Evolutionary conservation across 176 grass and related monocot species (phyloP).

Genomic region (Raddia distichophylla): DNA sequence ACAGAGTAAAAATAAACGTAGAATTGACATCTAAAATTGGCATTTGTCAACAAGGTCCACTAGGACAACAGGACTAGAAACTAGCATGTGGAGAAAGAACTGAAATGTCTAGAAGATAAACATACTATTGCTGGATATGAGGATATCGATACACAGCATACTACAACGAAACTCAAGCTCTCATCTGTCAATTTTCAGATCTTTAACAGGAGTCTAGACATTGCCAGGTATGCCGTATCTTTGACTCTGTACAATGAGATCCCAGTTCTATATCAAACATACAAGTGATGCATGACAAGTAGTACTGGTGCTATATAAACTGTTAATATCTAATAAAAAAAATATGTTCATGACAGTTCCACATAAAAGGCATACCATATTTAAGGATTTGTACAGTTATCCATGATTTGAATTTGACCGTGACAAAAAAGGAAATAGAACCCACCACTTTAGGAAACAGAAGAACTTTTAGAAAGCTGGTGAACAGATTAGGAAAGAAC

Average conservation of each 20-base stretch:
- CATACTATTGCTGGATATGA: constrained; percentile 33
- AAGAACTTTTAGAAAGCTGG: constrained; percentile 21
- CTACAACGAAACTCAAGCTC: constrained; percentile 27
- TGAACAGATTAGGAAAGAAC: constrained; percentile 27
- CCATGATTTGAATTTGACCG: constrained; percentile 25
- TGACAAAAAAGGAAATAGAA: constrained; percentile 31
- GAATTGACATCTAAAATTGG: constrained; percentile 22
- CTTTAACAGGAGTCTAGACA: constrained; percentile 22
- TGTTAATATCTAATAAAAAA: constrained; percentile 20
- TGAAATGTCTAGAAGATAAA: constrained; percentile 26
- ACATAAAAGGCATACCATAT: constrained; percentile 28
- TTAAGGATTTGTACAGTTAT: neutral
- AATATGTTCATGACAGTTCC: constrained; percentile 17
- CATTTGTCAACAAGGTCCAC: neutral
- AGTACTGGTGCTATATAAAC: neutral
- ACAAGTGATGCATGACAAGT: constrained; percentile 18
- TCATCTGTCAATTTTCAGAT: constrained; percentile 37
- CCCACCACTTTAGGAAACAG: constrained; percentile 31
- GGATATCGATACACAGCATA: constrained; percentile 30
- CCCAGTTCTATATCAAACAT: constrained; percentile 36
- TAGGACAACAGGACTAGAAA: constrained; percentile 39
- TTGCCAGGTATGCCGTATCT: constrained; percentile 33
- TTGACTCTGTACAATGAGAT: constrained; percentile 22
- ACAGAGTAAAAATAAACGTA: neutral
- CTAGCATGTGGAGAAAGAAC: constrained; percentile 20